Conservation (phyloP, 805 yeast species). For the Candida coleopterorum region DNA sequence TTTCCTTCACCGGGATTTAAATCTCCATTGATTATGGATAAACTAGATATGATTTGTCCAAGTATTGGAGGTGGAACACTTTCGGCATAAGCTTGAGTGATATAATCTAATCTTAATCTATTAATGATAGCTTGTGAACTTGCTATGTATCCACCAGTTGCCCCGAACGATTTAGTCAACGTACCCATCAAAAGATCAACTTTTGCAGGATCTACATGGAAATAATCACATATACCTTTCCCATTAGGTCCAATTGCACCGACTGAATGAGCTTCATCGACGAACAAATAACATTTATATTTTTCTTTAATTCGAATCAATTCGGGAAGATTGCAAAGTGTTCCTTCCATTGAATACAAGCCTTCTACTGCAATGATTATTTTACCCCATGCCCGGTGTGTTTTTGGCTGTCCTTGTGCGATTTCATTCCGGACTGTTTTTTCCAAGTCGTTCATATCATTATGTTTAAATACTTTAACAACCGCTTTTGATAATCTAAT, state of each 20-base stretch:
- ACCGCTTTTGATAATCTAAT: slow-evolving; percentile 89
- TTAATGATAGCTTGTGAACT: slow-evolving; percentile 66
- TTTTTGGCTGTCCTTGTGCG: slow-evolving; percentile 89
- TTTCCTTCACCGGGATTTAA: slow-evolving; percentile 89
- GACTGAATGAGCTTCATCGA: slow-evolving; percentile 97
- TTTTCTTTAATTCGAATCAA: slow-evolving; percentile 70
- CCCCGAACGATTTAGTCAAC: slow-evolving; percentile 95
- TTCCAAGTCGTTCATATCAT: slow-evolving; percentile 80
- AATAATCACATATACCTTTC: slow-evolving; percentile 93
- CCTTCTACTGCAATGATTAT: slow-evolving; percentile 87
- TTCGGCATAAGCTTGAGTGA: slow-evolving; percentile 77
- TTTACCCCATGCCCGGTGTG: slow-evolving; percentile 95
- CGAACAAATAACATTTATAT: slow-evolving; percentile 83
- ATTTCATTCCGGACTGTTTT: slow-evolving; percentile 74
- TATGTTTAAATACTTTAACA: slow-evolving; percentile 87
- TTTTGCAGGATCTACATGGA: slow-evolving; percentile 67
- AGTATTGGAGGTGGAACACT: slow-evolving; percentile 85
- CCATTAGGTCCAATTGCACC: slow-evolving; percentile 98
- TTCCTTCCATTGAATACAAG: slow-evolving; percentile 89
- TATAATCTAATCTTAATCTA: slow-evolving; percentile 64
- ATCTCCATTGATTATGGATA: slow-evolving; percentile 75
- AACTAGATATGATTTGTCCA: slow-evolving; percentile 77
- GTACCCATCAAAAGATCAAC: slow-evolving; percentile 96
- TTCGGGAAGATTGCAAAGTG: slow-evolving; percentile 74
- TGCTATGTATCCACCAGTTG: slow-evolving; percentile 97